These are phyloP conservation scores for Clonostachys solani DNA, from an alignment of 2,329 filamentous ascomycete genomes.

Conservation along the genomic window DNA sequence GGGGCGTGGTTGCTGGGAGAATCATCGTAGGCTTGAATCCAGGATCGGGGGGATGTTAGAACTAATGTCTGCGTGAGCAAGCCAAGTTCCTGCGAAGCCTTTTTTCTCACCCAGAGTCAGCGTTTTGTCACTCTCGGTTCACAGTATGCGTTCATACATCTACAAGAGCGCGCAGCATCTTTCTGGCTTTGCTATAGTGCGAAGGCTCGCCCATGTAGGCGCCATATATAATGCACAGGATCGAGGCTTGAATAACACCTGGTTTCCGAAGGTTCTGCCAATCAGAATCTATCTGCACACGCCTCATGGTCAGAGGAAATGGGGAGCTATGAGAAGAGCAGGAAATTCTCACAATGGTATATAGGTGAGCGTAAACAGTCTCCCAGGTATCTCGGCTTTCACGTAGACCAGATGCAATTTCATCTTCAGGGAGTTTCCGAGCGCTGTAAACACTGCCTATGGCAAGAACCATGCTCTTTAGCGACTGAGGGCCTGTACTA, in stretches of 20 bases:
- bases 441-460: conserved; percentile 12
- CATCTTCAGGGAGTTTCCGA: conserved; percentile 4
- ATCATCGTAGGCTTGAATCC: conserved; percentile 1
- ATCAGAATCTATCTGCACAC: conserved; percentile 11
- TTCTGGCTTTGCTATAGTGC: conserved; percentile 14
- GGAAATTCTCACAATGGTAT: conserved; percentile 2
- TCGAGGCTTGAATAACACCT: conserved; percentile 20
- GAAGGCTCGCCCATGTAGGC: conserved; percentile 16
- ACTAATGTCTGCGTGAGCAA: conserved; percentile 15
- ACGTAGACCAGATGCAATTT: conserved; percentile 1
- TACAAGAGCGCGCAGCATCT: conserved; percentile 16
- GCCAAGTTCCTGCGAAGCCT: conserved; percentile 17
- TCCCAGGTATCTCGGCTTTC: conserved; percentile 10
- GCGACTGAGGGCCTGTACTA: conserved; percentile 1
- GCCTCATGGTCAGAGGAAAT: too few relatives aligned
- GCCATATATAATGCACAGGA: conserved; percentile 20
- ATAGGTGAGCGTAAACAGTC: conserved; percentile 6
- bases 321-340: background rate
- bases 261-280: conserved; percentile 12
- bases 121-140: background rate
- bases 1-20: conserved; percentile 4
- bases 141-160: conserved; percentile 12
- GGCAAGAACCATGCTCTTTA: conserved; percentile 8
- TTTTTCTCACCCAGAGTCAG: background rate
- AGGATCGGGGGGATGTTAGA: conserved; percentile 7